Conservation (phyloP, 139 green algal species). For the Zygnema circumcarinatum region DNA sequence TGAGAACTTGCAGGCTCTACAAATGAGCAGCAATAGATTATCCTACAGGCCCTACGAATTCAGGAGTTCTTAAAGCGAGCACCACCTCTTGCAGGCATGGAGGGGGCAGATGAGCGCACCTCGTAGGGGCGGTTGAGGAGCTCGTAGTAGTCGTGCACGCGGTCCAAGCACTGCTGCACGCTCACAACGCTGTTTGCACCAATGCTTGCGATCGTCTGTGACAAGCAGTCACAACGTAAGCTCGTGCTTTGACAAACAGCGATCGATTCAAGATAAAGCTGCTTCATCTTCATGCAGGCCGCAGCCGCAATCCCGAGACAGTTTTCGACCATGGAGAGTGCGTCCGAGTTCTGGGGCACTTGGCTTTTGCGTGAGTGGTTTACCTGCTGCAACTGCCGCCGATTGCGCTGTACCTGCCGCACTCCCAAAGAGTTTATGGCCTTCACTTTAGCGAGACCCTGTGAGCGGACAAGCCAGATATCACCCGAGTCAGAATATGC, state of each 20-base stretch:
- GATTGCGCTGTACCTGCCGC: slow-evolving; percentile 48
- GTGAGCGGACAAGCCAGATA: too few species aligned
- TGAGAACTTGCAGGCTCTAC: too few species aligned
- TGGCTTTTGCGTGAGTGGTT: too few species aligned
- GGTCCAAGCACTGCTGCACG: slow-evolving; percentile 47
- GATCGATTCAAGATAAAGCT: slow-evolving; percentile 1
- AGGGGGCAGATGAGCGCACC: slow-evolving; percentile 4
- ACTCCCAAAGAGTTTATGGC: slow-evolving; percentile 47
- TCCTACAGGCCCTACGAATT: too few species aligned
- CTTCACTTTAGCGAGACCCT: too few species aligned
- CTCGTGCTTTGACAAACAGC: background rate
- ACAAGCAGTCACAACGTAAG: too few species aligned
- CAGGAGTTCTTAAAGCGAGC: too few species aligned
- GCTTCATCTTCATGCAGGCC: background rate
- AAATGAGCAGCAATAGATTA: too few species aligned
- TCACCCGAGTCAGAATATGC: too few species aligned
- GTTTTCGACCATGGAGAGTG: too few species aligned
- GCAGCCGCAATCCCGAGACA: background rate
- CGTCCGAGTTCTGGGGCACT: too few species aligned
- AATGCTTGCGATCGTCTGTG: slow-evolving; percentile 27
- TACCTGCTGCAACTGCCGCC: slow-evolving; percentile 19
- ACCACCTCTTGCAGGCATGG: background rate
- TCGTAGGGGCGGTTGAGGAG: slow-evolving; percentile 43
- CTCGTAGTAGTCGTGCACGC: slow-evolving; percentile 48
- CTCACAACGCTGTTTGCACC: background rate